Evolutionary conservation across 2,329 filamentous ascomycete species (phyloP).

Genomic region (Zymoseptoria tritici): DNA sequence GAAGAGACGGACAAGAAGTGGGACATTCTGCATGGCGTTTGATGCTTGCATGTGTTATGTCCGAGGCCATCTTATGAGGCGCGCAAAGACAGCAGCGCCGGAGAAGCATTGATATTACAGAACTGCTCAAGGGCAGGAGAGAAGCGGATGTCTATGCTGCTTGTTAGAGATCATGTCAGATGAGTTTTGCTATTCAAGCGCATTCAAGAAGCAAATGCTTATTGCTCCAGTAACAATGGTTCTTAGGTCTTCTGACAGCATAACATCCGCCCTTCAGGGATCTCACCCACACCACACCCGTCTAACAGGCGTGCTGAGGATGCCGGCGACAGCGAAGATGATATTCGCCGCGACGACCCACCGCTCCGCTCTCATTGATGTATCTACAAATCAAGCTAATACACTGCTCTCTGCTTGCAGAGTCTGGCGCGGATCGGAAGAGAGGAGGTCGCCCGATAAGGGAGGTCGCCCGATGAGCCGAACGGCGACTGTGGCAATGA

Average conservation of each 20-base stretch:
- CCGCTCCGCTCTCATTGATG: too few relatives aligned
- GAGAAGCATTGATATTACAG: neutral
- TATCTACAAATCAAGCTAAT: too few relatives aligned
- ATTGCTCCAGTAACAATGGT: neutral
- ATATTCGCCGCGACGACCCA: too few relatives aligned
- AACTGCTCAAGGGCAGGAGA: neutral
- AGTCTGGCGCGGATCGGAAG: too few relatives aligned
- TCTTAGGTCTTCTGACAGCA: neutral
- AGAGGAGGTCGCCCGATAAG: too few relatives aligned
- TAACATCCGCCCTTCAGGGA: too few relatives aligned
- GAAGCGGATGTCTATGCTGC: neutral
- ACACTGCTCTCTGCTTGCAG: too few relatives aligned
- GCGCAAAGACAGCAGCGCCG: neutral
- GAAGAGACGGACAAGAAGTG: neutral
- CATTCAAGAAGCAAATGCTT: neutral
- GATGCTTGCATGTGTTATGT: neutral
- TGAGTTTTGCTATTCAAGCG: neutral
- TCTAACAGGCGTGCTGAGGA: too few relatives aligned
- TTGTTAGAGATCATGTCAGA: neutral
- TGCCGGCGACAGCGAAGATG: too few relatives aligned
- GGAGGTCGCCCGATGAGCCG: too few relatives aligned
- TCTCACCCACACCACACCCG: too few relatives aligned
- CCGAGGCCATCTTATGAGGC: neutral
- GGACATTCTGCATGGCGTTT: neutral
- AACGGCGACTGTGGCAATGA: too few relatives aligned